Evolutionary conservation across 495 filamentous ascomycete genomes (phyloP).

Genomic region (Monascus purpureus): DNA sequence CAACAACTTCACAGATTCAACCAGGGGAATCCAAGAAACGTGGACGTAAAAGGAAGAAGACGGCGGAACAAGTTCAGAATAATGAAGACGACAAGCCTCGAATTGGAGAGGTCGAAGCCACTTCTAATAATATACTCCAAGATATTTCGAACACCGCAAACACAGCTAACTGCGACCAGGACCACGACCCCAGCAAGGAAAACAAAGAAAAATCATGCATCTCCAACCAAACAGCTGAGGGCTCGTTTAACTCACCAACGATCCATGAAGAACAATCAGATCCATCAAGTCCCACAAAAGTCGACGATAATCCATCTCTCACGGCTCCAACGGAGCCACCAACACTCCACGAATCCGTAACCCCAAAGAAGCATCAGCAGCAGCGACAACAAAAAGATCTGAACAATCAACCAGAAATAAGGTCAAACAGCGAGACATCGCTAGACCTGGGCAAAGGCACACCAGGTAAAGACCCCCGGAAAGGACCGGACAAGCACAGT

Average conservation of each 20-base stretch:
- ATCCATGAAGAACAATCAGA: slow-evolving; percentile 1
- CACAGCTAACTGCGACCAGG: no score
- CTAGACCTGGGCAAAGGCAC: not conserved
- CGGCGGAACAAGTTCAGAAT: slow-evolving; percentile 8
- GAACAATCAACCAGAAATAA: not conserved
- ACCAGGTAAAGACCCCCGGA: slow-evolving; percentile 6
- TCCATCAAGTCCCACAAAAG: not conserved
- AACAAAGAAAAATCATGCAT: not conserved
- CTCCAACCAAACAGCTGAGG: not conserved
- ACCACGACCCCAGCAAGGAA: not conserved
- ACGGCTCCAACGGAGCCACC: not conserved
- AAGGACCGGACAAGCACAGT: slow-evolving; percentile 27
- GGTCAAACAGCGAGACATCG: not conserved
- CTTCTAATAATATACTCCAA: not conserved
- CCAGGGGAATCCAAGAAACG: slow-evolving; percentile 23
- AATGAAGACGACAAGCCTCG: not conserved
- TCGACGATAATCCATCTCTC: not conserved
- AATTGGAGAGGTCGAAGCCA: not conserved
- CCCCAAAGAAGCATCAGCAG: slow-evolving; percentile 2
- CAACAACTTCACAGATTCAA: slow-evolving; percentile 1
- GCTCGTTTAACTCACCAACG: not conserved
- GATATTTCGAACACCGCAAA: no score
- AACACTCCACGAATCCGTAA: slow-evolving; percentile 1
- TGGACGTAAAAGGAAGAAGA: slow-evolving; percentile 31
- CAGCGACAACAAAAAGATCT: not conserved